Base-by-base conservation (phyloP, 192 early-diverging fungal species). In the Coemansia reversa region DNA sequence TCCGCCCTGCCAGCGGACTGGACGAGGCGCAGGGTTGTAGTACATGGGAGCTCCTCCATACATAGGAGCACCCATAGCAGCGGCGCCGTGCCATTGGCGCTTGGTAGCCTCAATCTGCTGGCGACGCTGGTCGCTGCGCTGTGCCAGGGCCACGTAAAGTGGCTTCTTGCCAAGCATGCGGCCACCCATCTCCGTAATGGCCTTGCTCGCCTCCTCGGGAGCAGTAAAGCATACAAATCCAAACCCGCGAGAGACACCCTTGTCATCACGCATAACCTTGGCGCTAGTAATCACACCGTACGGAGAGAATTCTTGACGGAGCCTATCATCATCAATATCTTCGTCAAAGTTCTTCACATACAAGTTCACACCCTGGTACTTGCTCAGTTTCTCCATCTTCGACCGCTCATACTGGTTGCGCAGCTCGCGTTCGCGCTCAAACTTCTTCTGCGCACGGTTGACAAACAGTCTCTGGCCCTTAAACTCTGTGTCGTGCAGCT, bases 221-320 rank as follows among this genome's bases (percentile, higher is more conserved):
- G 92, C 88, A n/a, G 93, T 92, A 87, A 95, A 99, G 88, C 97
- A 99, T 25, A 99, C 97, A 75, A 99, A 99, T 16, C 97, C 97
- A 64, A 99, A 99, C 35, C 96, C 95, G 74, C 93, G 91, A 73
- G 93, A 94, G 33, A 73, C 72, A 49, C 82, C 83, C 82, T 89
- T 90, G 42, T 99, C 97, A 75, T 99, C 95, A 65, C 86, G 81
- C 97, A 99, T 99, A 65, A 99, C 90, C 87, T 96, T 96, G 74
- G 94, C 94, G 28, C 90, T 92, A 76, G 96, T 98, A 72, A 99
- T 99, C 60, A 87, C 85, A 60, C 97, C 97, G 77, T 93, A 99
- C 48, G 90, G 87, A 23, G 92, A 87, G 83, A 99, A 99, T 85
- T 96, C 96, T 75, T 95, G 88, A 61, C 96, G 89, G 29, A 99